phyloP scores from a whole-genome alignment of 495 filamentous ascomycete genomes.

The Talaromyces proteolyticus region DNA sequence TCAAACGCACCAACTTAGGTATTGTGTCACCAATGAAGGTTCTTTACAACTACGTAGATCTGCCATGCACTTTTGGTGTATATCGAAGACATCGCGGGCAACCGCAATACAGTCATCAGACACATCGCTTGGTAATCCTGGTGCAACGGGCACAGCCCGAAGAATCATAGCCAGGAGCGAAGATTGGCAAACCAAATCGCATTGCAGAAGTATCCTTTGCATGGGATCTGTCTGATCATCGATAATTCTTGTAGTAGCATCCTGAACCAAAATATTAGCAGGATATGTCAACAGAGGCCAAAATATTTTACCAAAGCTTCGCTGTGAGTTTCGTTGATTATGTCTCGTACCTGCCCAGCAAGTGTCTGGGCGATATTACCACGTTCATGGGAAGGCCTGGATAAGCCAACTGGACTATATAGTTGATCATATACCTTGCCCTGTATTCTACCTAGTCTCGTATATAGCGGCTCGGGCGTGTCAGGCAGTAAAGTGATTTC shows the following conservation, averaged over 20 bases:
- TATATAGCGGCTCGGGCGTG: neutral
- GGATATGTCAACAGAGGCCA: neutral
- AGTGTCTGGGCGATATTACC: neutral
- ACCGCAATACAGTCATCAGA: constrained; percentile 16
- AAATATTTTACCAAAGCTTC: neutral
- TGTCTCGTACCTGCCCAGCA: neutral
- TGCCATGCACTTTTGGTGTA: constrained; percentile 16
- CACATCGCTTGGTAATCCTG: constrained; percentile 5
- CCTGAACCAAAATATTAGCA: neutral
- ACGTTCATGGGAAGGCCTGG: neutral
- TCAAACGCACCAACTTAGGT: constrained; percentile 18
- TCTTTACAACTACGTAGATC: constrained; percentile 12
- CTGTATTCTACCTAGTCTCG: neutral
- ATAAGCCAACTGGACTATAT: neutral
- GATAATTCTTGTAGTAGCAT: neutral
- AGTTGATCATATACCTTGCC: constrained; percentile 5
- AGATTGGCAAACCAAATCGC: constrained; percentile 16
- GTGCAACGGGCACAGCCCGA: constrained; percentile 11
- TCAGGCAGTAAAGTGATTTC: constrained; percentile 48
- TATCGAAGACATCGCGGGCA: constrained; percentile 17
- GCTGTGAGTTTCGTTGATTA: neutral
- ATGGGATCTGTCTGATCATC: constrained; percentile 6
- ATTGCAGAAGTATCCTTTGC: constrained; percentile 10
- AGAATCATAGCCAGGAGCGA: constrained; percentile 18
- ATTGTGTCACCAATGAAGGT: constrained; percentile 15